A percentile compares a stretch with the other conserved stretches of the same genome.
Evolutionary conservation across 805 yeast genomes (phyloP).

Genomic region (Metschnikowia henanensis): DNA sequence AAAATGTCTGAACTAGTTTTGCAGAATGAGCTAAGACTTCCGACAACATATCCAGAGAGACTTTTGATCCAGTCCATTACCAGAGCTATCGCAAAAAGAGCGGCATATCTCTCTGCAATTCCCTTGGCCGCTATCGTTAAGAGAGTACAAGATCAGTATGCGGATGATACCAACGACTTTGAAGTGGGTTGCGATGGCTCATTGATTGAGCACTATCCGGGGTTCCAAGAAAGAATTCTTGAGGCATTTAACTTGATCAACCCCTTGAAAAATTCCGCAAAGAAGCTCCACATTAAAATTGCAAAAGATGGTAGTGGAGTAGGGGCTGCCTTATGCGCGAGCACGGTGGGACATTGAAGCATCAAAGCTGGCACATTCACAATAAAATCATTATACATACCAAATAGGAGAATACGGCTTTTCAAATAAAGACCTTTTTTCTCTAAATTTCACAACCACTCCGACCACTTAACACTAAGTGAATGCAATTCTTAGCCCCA

Average conservation of each 20-base stretch:
- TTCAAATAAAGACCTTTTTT: too few species aligned
- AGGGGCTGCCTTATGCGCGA: conserved; percentile 95
- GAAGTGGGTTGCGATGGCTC: conserved; percentile 97
- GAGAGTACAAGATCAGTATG: conserved; percentile 61
- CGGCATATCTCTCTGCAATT: conserved; percentile 87
- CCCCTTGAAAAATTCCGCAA: conserved; percentile 72
- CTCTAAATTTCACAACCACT: too few species aligned
- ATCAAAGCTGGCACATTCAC: too few species aligned
- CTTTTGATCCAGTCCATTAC: conserved; percentile 68
- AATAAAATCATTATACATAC: too few species aligned
- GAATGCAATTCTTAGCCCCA: too few species aligned
- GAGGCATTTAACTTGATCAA: conserved; percentile 72
- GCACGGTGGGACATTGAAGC: conserved; percentile 16
- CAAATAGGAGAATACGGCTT: too few species aligned
- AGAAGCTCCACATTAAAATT: conserved; percentile 72
- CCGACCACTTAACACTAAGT: too few species aligned
- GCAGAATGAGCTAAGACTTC: conserved; percentile 64
- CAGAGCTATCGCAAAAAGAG: conserved; percentile 78
- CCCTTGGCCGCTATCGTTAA: conserved; percentile 86
- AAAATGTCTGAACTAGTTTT: conserved; percentile 68
- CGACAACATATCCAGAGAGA: conserved; percentile 73
- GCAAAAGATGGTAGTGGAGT: conserved; percentile 97
- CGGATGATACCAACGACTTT: conserved; percentile 55
- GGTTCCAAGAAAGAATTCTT: conserved; percentile 75
- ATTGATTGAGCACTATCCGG: conserved; percentile 91